Conservation (phyloP, 192 early-diverging fungal genomes). For the Coemansia interrupta region DNA sequence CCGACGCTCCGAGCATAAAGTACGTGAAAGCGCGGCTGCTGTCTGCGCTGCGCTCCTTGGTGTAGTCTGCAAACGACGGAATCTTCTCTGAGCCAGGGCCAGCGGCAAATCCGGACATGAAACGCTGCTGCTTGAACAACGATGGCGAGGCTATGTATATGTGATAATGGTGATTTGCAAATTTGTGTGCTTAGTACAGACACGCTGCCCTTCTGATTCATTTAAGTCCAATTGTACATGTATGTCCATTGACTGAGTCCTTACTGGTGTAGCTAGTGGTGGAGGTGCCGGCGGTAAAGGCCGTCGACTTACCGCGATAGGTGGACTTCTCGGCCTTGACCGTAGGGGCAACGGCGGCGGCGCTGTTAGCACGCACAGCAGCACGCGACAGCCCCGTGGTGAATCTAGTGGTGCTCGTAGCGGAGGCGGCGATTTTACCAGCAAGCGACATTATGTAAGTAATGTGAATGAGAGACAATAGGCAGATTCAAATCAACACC, state of each 20-base stretch:
- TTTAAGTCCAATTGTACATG: too few species aligned
- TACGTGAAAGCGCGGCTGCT: slow-evolving; percentile 81
- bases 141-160: slow-evolving; percentile 24
- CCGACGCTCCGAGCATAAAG: slow-evolving; percentile 90
- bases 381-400: slow-evolving; percentile 39
- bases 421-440: slow-evolving; percentile 34
- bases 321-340: slow-evolving; percentile 27
- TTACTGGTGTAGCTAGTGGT: slow-evolving; percentile 46
- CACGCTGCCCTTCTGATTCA: not conserved
- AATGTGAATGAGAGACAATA: slow-evolving; percentile 5
- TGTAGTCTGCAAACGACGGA: slow-evolving; percentile 77
- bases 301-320: slow-evolving; percentile 34
- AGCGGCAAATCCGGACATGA: slow-evolving; percentile 55
- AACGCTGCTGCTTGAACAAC: slow-evolving; percentile 50
- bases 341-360: slow-evolving; percentile 20
- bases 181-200: too few species aligned
- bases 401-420: slow-evolving; percentile 48
- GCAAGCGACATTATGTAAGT: slow-evolving; percentile 31
- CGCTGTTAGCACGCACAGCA: slow-evolving; percentile 26
- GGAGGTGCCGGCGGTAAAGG: slow-evolving; percentile 23
- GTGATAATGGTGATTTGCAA: not conserved
- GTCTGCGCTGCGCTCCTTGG: slow-evolving; percentile 61
- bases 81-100: slow-evolving; percentile 61
- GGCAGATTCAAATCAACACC: slow-evolving; percentile 7
- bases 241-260: slow-evolving; percentile 2